phyloP scores from a whole-genome alignment of 2,329 filamentous ascomycete genomes.

The Alternaria postmessia region DNA sequence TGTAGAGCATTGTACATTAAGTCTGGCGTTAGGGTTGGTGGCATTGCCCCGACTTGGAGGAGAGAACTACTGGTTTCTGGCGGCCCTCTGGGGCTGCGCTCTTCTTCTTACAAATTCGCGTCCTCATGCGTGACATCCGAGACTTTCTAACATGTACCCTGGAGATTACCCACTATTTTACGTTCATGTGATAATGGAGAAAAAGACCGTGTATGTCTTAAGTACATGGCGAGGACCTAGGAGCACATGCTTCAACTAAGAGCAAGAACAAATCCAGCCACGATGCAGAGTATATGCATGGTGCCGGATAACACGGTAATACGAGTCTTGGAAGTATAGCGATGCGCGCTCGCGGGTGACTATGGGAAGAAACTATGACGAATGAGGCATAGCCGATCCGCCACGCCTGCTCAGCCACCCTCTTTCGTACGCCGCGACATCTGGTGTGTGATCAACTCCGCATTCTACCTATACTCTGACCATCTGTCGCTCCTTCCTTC shows the following conservation, averaged over 20 bases:
- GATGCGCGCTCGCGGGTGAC: constrained; percentile 4
- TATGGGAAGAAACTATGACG: neutral
- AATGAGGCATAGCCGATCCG: constrained; percentile 10
- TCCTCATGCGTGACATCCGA: neutral
- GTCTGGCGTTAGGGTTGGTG: constrained; percentile 24
- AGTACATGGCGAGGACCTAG: neutral
- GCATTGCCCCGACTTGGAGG: constrained; percentile 12
- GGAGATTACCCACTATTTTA: neutral
- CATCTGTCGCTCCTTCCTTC: constrained; percentile 3
- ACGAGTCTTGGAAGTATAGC: neutral
- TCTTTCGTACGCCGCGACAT: constrained; percentile 19
- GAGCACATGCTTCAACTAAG: neutral
- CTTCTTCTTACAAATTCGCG: constrained; percentile 6
- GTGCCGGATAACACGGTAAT: constrained; percentile 7
- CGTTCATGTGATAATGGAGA: neutral
- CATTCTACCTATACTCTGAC: neutral
- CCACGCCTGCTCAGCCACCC: constrained; percentile 20
- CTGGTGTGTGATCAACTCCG: constrained; percentile 18
- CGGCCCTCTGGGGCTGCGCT: constrained; percentile 14
- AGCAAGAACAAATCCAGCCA: neutral
- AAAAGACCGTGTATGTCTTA: neutral
- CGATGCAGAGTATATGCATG: neutral
- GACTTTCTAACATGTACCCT: constrained; percentile 1
- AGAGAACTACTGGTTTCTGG: constrained; percentile 11
- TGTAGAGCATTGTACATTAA: constrained; percentile 38